Base-by-base conservation (phyloP, 2,329 filamentous ascomycete genomes). In the Ophiosphaerella narmari region DNA sequence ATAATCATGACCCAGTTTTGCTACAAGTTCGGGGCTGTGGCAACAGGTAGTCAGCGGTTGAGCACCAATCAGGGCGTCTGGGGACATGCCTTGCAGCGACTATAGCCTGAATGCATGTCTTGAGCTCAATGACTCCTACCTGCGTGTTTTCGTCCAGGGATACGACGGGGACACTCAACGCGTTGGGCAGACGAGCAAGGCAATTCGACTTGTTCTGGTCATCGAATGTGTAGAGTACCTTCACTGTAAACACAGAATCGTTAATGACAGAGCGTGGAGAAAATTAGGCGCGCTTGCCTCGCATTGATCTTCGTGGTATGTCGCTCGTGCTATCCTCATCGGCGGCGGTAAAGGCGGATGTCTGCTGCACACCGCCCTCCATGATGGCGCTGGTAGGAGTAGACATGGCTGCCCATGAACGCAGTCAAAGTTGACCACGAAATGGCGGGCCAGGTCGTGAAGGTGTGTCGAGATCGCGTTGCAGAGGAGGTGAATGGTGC, bases 181-280 rank as follows among this genome's bases (percentile, higher is more conserved):
- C 82, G 51, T 93, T 87, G 14, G 90, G 88, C 79, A 90, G 88
- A 65, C 93, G 85, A 52, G 93, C 92, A 42, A 99, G 82, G 74
- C 91, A 97, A 70, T 93, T 92, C 57, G 91, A 87, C 75, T 91
- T 91, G 76, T 86, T 88, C 60, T 93, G 87, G 68, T 87, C 86
- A 73, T 97, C 92, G 76, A 97, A 97, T 29, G 91, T 96, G 76
- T 97, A 99, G 54, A 96, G 86, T 42, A 97, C 89, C 81, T 97
- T 97, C 74, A 97, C 92, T 96, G 74, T 58, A 58, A 21, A 8
- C 29, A 47, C 13, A 38, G 18, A 40, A 8, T 18, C 35, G 56
- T 67, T 58, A 67, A 63, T 67, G 40, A 39, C 39, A 35, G 34
- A 36, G 43, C 16, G 35, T 43, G 24, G 34, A 34, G 18, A 42